Conservation (phyloP, 139 green algal species). For the Chlorella sp. region DNA sequence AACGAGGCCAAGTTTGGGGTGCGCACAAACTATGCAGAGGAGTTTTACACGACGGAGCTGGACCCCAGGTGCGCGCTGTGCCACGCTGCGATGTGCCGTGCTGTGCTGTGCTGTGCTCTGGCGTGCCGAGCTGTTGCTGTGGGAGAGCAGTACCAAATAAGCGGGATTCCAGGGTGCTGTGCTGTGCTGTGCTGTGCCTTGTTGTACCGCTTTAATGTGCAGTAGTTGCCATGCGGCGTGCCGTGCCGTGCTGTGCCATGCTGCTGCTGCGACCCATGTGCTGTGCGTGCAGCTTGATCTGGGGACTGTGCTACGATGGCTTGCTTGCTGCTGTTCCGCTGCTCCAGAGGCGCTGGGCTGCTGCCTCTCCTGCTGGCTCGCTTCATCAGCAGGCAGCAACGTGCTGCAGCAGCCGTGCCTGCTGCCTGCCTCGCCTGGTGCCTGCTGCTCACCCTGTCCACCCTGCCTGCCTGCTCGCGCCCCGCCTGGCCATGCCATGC, state of each 20-base stretch:
- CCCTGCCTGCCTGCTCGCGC: neutral
- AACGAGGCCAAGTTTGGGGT: conserved; percentile 91
- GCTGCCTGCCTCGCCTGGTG: neutral
- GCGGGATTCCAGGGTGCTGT: conserved; percentile 42
- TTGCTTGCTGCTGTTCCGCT: neutral
- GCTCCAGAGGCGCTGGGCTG: too few relatives aligned
- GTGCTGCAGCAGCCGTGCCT: too few relatives aligned
- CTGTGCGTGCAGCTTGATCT: too few relatives aligned
- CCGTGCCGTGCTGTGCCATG: neutral
- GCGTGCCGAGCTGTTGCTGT: too few relatives aligned
- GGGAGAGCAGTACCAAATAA: conserved; percentile 89
- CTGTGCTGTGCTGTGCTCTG: neutral
- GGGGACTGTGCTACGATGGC: too few relatives aligned
- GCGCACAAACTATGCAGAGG: conserved; percentile 78
- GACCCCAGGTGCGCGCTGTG: conserved; percentile 42
- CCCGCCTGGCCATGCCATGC: neutral
- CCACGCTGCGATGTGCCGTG: neutral
- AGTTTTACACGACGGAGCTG: conserved; percentile 85
- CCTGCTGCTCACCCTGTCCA: too few relatives aligned
- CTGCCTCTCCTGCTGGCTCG: too few relatives aligned
- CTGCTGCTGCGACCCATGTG: neutral
- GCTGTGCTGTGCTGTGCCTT: neutral
- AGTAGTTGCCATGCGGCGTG: too few relatives aligned
- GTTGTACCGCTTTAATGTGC: too few relatives aligned
- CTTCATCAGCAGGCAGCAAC: too few relatives aligned